Evolutionary conservation across 2,329 filamentous ascomycete genomes (phyloP).

Genomic region (Ophiocordyceps unilateralis): DNA sequence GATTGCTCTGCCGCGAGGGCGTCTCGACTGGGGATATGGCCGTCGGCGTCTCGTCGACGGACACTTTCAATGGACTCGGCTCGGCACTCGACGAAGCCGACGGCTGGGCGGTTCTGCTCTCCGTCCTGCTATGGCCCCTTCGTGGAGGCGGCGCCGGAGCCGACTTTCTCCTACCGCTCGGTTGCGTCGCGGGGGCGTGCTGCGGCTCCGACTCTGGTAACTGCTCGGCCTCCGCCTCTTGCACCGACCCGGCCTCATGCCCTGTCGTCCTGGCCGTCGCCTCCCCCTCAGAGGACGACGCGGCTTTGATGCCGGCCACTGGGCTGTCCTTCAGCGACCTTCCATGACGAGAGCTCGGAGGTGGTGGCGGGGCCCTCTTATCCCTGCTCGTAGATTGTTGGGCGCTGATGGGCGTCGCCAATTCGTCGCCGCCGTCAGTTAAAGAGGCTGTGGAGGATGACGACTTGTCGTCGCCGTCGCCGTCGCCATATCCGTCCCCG

Average conservation of each 20-base stretch:
- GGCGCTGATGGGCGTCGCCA: not conserved
- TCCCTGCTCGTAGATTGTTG: constrained; percentile 7
- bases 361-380: constrained; percentile 55
- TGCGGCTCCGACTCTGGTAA: not conserved
- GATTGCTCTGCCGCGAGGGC: constrained; percentile 22
- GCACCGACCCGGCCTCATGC: constrained; percentile 29
- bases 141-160: constrained; percentile 35
- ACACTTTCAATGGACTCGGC: constrained; percentile 1
- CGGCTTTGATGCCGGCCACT: constrained; percentile 34
- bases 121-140: constrained; percentile 26
- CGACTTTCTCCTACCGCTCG: constrained; percentile 18
- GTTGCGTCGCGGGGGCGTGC: not conserved
- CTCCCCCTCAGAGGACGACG: no score
- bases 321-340: constrained; percentile 45
- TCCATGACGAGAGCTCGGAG: constrained; percentile 58
- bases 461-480: not conserved
- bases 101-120: constrained; percentile 19
- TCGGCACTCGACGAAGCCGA: constrained; percentile 2
- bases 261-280: no score
- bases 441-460: not conserved
- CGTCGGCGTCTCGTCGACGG: constrained; percentile 18
- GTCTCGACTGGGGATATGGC: constrained; percentile 34
- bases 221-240: not conserved
- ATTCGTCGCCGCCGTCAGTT: not conserved
- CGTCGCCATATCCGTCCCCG: not conserved